These are phyloP conservation scores for Boletus calvinii DNA, from an alignment of 1,284 basidiomycete genomes.

Conservation along the genomic window DNA sequence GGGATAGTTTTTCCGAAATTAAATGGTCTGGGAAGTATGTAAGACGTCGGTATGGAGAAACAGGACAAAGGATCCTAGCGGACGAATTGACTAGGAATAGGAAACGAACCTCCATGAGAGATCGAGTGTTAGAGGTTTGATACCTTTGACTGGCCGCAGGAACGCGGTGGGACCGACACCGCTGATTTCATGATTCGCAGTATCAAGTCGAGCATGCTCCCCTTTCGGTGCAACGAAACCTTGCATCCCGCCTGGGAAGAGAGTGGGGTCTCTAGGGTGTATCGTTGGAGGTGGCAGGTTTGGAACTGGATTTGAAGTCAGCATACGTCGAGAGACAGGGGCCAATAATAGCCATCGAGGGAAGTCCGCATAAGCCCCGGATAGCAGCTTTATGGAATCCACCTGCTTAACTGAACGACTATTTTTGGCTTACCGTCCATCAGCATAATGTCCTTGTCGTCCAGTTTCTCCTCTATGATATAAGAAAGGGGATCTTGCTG, in stretches of 20 bases:
- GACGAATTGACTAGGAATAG: not conserved
- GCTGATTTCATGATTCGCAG: not conserved
- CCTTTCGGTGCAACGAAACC: conserved; percentile 31
- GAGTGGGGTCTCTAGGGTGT: conserved; percentile 35
- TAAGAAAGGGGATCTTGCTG: conserved; percentile 29
- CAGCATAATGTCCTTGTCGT: conserved; percentile 47
- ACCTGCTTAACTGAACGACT: conserved; percentile 11
- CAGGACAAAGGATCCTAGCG: not conserved
- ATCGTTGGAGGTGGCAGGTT: conserved; percentile 48
- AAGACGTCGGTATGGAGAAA: not conserved
- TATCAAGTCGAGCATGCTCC: conserved; percentile 2
- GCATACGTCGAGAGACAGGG: conserved; percentile 16
- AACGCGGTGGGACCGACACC: conserved; percentile 27
- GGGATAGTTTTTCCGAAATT: conserved; percentile 46
- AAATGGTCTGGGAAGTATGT: conserved; percentile 37
- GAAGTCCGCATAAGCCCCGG: conserved; percentile 28
- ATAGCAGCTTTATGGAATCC: conserved; percentile 10
- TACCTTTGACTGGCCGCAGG: conserved; percentile 56
- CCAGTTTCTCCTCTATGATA: conserved; percentile 54
- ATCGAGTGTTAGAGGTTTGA: conserved; percentile 55
- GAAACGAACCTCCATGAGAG: conserved; percentile 65
- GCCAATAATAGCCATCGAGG: conserved; percentile 21
- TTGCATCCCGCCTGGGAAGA: conserved; percentile 37
- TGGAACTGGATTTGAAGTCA: conserved; percentile 45
- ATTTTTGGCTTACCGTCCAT: conserved; percentile 48